Evolutionary conservation across 768 basidiomycete species (phyloP), one percentile per base, ranked within the genome.

Genomic region (Leccinum disarticulatum): DNA sequence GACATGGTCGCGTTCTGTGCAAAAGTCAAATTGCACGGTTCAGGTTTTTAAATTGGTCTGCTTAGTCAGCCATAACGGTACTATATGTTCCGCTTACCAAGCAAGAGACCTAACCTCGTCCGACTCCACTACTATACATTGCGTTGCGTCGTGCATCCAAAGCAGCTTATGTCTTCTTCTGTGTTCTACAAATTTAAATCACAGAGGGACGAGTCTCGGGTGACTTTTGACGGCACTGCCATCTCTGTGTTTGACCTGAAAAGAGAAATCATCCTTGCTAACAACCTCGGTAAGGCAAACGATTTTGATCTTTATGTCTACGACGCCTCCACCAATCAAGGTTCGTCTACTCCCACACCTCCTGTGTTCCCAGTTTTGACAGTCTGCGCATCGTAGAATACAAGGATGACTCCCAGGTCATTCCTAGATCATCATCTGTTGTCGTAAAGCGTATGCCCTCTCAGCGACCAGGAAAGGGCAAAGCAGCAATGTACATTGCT

Each of bases 241-340:
- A 98, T 99, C 72, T 95, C 95, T 70, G 94, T 98, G 67, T 98
- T 98, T 81, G 97, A 99, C 77, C 81, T 99, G 76, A 99, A 99
- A 80, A 92, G 89, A 81, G 97, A 98, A 78, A 93, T 99, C 72
- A 96, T 99, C 70, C 79, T 96, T 70, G 91, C 91, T 73, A 98
- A 98, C 73, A 94, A 90, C 73, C 87, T 99, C 77, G 90, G 89
- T 79, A 95, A 94, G 81, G 94, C 93, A 59, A 93, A 90, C 71
- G 97, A 99, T 72, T 98, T 98, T 80, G 97, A 99, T 77, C 83
- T 99, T 27, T 84, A 85, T 55, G 81, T 98, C 41, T 90, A 87
- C 72, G 95, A 98, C 70, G 77, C 85, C 51, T 86, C 88, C 36
- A 87, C 90, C 8, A 90, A 91, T 61, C 93, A 99, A 86, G 97